These are phyloP conservation scores for Curvularia sp. DNA, from an alignment of 2,329 filamentous ascomycete species.

Conservation along the genomic window DNA sequence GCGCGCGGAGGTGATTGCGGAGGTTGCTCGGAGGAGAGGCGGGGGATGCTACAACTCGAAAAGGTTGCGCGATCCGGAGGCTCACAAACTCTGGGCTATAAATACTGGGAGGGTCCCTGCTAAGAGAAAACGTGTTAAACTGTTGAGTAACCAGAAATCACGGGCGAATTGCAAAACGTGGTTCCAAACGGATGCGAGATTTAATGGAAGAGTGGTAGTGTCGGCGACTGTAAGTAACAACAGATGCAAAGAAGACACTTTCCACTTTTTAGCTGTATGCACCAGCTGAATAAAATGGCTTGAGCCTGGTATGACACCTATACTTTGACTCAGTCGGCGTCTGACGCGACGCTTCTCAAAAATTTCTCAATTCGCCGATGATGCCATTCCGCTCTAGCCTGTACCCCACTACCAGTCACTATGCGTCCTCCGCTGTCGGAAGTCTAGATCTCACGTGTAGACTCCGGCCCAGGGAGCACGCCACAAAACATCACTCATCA, in stretches of 20 bases:
- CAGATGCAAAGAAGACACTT: constrained; percentile 22
- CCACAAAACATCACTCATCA: constrained; percentile 3
- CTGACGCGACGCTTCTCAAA: constrained; percentile 27
- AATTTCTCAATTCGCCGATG: constrained; percentile 42
- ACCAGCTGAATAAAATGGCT: constrained; percentile 16
- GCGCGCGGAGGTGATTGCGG: constrained; percentile 29
- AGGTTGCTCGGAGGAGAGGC: constrained; percentile 24
- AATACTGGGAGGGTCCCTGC: constrained; percentile 2
- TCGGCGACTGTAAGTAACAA: constrained; percentile 25
- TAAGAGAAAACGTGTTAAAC: background rate
- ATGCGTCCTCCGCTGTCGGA: constrained; percentile 18
- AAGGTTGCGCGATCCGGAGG: constrained; percentile 23
- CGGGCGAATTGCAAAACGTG: constrained; percentile 10
- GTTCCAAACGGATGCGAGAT: constrained; percentile 16
- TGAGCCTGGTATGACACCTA: constrained; percentile 19
- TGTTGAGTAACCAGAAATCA: constrained; percentile 9
- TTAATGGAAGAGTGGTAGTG: constrained; percentile 22
- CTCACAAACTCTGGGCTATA: constrained; percentile 8
- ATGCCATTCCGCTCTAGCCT: constrained; percentile 41
- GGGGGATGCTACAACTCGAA: constrained; percentile 29
- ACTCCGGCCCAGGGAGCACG: background rate
- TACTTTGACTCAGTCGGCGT: constrained; percentile 27
- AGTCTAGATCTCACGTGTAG: constrained; percentile 1
- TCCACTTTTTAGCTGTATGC: constrained; percentile 21
- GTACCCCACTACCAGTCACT: constrained; percentile 24